Base-by-base conservation (phyloP, 148 eudicot species). In the Rhododendron kiyosumense region DNA sequence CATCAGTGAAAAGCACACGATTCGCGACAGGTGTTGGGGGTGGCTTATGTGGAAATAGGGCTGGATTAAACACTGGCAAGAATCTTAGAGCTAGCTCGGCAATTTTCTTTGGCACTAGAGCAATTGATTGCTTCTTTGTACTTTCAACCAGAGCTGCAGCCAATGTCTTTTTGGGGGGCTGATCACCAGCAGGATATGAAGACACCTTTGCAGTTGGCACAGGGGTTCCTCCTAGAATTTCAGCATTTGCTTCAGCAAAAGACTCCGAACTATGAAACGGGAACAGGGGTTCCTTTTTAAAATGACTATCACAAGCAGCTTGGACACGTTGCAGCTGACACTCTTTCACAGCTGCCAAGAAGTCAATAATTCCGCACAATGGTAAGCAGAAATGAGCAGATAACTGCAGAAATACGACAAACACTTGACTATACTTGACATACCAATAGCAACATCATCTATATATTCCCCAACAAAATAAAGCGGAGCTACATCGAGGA, bases 1-100 rank as follows among this genome's bases (percentile, higher is more conserved):
- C 85, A 89, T 97, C 98, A 28, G 98, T 97, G 89, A 95, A 97
- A 91, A 95, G 98, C 85, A 95, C 90, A 36, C 98, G 94, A 87
- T 91, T 94, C 30, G 93, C 94, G 83, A 93, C 92, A 85, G 93
- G 52, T 45, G 91, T 81, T 36, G 94, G 92, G 30, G 99, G 96
- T 88, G 99, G 98, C 89, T 92, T 92, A 84, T 93, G 98, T 49
- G 99, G 98, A 88, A 93, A 95, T 80, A 97, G 91, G 79, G 92
- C 91, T 59, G 98, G 92, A 89, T 95, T 95, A 65, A 97, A 97
- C 83, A 97, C 86, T 7, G 91, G 90, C 86, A 85, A 93, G 88
- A 95, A 97, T 84, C 95, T 92, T 85, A 83, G 89, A 18, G 95
- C 94, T 87, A 97, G 86, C 76, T 91, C 89, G 2, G 95, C 92